phyloP scores from a whole-genome alignment of 768 basidiomycete genomes.

The Phylloporus rhodoxanthus region DNA sequence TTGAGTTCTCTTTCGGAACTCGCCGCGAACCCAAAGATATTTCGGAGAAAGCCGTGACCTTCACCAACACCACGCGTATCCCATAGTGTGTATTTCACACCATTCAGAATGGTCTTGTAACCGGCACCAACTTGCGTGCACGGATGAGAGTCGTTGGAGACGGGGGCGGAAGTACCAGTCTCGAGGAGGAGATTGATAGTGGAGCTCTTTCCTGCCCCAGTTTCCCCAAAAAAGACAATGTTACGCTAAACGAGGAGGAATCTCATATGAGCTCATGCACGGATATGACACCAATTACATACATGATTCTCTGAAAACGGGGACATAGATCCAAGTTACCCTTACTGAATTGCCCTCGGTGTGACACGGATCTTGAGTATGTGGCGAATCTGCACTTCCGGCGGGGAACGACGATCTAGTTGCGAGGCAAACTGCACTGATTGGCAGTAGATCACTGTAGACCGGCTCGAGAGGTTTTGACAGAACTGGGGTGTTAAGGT shows the following conservation, averaged over 20 bases:
- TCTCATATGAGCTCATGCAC: constrained; percentile 1
- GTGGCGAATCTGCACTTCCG: neutral
- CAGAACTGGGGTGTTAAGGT: neutral
- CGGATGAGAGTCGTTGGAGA: constrained; percentile 8
- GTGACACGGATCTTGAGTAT: neutral
- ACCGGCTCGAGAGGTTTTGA: neutral
- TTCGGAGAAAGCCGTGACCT: constrained; percentile 11
- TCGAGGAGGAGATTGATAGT: constrained; percentile 22
- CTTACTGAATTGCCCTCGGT: neutral
- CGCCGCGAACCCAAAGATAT: constrained; percentile 6
- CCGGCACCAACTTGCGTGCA: constrained; percentile 12
- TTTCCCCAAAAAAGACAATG: constrained; percentile 23
- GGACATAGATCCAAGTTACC: neutral
- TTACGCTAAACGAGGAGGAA: constrained; percentile 4
- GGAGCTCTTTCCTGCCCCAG: constrained; percentile 25
- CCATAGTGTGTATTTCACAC: constrained; percentile 19
- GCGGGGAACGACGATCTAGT: neutral
- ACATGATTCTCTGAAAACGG: neutral
- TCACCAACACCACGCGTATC: constrained; percentile 38
- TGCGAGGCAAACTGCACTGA: neutral
- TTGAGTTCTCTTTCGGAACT: constrained; percentile 16
- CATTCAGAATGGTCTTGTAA: constrained; percentile 6
- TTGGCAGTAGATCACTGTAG: neutral
- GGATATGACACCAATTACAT: neutral
- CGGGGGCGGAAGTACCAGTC: neutral